Conservation (phyloP, 2,329 filamentous ascomycete species). For the Pestalotiopsis sp. region DNA sequence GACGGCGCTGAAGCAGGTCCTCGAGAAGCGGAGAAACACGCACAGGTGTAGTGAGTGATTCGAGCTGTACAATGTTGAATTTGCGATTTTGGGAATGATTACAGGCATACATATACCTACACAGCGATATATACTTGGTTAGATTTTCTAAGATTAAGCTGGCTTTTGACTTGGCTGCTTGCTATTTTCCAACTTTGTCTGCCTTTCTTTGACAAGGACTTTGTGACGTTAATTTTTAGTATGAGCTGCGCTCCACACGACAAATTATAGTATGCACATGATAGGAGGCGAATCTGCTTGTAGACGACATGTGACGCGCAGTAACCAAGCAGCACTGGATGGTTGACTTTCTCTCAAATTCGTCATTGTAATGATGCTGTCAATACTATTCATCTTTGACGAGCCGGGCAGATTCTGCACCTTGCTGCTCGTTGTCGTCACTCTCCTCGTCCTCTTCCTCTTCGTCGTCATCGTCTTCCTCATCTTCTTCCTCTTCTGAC, state of each 20-base stretch:
- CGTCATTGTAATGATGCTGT: background rate
- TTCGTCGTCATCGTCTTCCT: conserved; percentile 9
- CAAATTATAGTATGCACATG: no score
- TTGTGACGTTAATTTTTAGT: no score
- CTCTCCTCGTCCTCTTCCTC: conserved; percentile 10
- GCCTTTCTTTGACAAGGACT: background rate
- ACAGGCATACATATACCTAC: background rate
- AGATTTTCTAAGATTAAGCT: background rate
- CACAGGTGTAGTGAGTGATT: background rate
- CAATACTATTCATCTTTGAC: conserved; percentile 6
- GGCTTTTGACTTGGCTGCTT: background rate
- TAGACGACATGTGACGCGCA: no score
- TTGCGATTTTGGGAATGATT: background rate
- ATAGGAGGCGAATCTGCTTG: no score
- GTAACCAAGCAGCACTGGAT: no score
- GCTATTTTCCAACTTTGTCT: background rate
- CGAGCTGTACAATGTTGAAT: background rate
- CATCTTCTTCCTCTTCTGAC: conserved; percentile 10
- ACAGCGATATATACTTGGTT: background rate
- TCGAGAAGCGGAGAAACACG: background rate
- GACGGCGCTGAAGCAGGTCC: background rate
- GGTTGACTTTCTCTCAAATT: background rate
- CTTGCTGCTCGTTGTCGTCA: conserved; percentile 2
- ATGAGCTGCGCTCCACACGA: no score
- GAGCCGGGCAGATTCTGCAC: conserved; percentile 1